phyloP scores from a whole-genome alignment of 768 basidiomycete species.

The Lactarius pseudohatsudake region DNA sequence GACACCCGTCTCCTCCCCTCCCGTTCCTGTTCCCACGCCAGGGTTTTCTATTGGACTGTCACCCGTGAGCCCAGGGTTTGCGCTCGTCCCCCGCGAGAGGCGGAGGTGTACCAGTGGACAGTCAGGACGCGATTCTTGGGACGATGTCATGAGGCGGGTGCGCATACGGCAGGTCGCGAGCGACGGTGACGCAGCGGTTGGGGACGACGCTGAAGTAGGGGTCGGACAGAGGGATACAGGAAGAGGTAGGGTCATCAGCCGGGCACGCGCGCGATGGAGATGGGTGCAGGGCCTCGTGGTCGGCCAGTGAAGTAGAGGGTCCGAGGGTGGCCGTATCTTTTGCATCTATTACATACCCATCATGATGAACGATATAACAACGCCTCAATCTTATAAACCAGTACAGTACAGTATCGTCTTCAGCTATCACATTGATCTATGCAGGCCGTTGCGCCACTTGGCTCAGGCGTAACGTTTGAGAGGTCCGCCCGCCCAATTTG shows the following conservation, averaged over 20 bases:
- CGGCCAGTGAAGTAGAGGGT: background rate
- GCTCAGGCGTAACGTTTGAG: background rate
- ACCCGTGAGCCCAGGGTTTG: conserved; percentile 75
- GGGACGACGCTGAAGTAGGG: conserved; percentile 1
- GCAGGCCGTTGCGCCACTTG: background rate
- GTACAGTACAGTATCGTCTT: background rate
- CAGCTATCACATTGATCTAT: background rate
- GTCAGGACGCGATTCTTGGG: conserved; percentile 18
- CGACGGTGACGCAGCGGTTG: conserved; percentile 7
- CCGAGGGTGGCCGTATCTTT: background rate
- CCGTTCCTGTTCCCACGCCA: conserved; percentile 30
- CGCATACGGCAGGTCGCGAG: conserved; percentile 21
- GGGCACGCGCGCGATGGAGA: conserved; percentile 12
- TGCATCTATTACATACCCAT: conserved; percentile 15
- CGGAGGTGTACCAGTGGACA: conserved; percentile 44
- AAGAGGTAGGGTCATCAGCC: background rate
- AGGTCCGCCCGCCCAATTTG: background rate
- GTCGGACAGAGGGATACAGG: background rate
- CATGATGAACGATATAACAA: conserved; percentile 16
- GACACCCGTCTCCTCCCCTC: conserved; percentile 8
- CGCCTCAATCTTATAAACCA: conserved; percentile 14
- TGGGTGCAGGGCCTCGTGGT: conserved; percentile 12
- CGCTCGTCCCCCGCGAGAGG: conserved; percentile 57
- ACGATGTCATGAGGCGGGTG: conserved; percentile 16
- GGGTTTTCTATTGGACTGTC: conserved; percentile 78